Evolutionary conservation across 257 asterid species (phyloP), one percentile per base, ranked within the genome.

Genomic region (Solanum piurae): DNA sequence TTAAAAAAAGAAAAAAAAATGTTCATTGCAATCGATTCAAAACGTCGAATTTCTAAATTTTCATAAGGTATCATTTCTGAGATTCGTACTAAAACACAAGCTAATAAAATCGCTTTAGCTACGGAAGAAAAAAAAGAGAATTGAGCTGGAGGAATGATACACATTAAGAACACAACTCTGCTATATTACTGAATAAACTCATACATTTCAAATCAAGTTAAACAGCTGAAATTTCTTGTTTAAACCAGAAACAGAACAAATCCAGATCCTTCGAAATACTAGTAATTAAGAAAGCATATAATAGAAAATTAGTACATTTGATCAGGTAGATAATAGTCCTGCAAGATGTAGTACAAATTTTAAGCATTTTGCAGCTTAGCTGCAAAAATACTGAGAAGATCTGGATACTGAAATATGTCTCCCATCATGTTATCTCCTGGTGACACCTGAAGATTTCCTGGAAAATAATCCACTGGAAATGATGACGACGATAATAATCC

Each of bases 331-430:
- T 27, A 44, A 29, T 6, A 27, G 66, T 44, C 38, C 71, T 29
- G 69, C 44, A 20, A 21, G 29, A 29, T 1, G 71, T 25, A 29
- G 71, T 52, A 18, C 58, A 18, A 75, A 44, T 40, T 72, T 89
- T 77, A 90, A 64, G 92, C 89, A 88, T 92, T 90, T 73, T 89
- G 91, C 83, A 88, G 77, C 79, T 90, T 87, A 16, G 91, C 89
- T 20, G 92, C 83, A 12, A 89, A 89, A 4, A 87, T 68, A 74
- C 88, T 87, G 64, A 90, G 85, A 83, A 89, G 88, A n/a, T 82
- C 86, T 82, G 86, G 86, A 33, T 82, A 82, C 86, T 82, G 86
- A 82, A 82, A 66, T 12, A 83, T 84, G 38, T 90, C 91, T 8
- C 86, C 91, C 75, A 75, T 40, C 87, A 87, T 12, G 89, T 74